A percentile compares a stretch with the other conserved stretches of the same genome.
These are phyloP conservation scores for Neonectria sp. DNA, from an alignment of 2,329 filamentous ascomycete species.

Conservation along the genomic window DNA sequence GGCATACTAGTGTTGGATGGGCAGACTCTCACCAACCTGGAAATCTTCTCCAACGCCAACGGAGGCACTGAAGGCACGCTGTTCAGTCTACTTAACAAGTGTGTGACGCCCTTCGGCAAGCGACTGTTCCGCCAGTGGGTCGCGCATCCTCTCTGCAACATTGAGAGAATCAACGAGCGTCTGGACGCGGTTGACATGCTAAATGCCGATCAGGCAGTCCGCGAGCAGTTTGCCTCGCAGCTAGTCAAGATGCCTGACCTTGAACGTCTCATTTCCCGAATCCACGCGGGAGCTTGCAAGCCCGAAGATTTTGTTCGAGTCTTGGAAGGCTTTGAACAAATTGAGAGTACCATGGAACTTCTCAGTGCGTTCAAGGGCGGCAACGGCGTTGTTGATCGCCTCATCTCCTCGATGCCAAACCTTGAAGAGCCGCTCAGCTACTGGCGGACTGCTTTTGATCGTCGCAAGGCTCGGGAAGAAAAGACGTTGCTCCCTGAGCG, in stretches of 20 bases:
- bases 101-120: conserved; percentile 97
- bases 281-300: conserved; percentile 92
- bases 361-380: conserved; percentile 82
- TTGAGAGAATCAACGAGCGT: conserved; percentile 90
- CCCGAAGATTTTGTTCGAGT: conserved; percentile 94
- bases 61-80: conserved; percentile 88
- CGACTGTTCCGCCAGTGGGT: conserved; percentile 97
- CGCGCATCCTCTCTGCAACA: conserved; percentile 92
- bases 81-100: conserved; percentile 92
- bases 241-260: conserved; percentile 94
- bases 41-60: conserved; percentile 95
- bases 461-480: conserved; percentile 81
- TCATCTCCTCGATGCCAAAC: conserved; percentile 89
- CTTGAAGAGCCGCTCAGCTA: conserved; percentile 80
- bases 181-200: conserved; percentile 95
- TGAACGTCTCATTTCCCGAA: conserved; percentile 92
- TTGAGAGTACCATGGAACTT: conserved; percentile 92
- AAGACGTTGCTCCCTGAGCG: conserved; percentile 88
- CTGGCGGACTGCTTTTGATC: conserved; percentile 95
- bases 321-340: conserved; percentile 96
- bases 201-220: conserved; percentile 84
- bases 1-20: conserved; percentile 94
- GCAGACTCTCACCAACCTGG: conserved; percentile 97
- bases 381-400: conserved; percentile 85
- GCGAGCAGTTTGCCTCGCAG: conserved; percentile 90